Base-by-base conservation (phyloP, 1,139 yeast genomes). In the Yamadazyma aaseri region DNA sequence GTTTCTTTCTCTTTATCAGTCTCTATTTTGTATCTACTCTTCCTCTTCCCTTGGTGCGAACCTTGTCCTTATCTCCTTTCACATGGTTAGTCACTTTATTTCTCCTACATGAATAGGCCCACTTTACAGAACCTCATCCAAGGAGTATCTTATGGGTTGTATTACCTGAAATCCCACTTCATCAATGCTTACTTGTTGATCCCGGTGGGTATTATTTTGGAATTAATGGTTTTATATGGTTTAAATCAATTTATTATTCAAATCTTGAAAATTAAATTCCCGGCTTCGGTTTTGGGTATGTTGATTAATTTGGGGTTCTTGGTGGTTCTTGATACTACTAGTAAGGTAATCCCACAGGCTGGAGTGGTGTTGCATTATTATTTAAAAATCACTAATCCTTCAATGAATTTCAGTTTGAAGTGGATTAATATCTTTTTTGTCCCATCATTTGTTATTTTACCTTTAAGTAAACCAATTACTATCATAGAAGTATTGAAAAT, bases 341-440 rank as follows among this genome's bases (percentile, higher is more conserved):
- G 59, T 4, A 48, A 41, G 18, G 29, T 41, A 24, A 35, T 33
- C 9, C n/a, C 20, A 6, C 16, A 29, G 5, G 20, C 41, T 18
- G 36, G 38, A 7, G 32, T 24, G 55, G 46, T 56, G 12, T 65
- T 75, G 3, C 58, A 66, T n/a, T 53, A 55, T 23, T 57, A 78
- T 27, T 61, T 82, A 32, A 56, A 55, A 24, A 47, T 76, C 15
- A 63, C 81, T 34, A 79, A 79, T 35, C 75, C 85, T 1, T 81
- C 86, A 1, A 76, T 79, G 62, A 83, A 84, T 36, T 84, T 84
- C 52, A 65, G 82, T 2, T 63, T 85, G 38, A 69, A 82, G 37
- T 85, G 92, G 92, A 85, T 85, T 59, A 83, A 81, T 53, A 72
- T 83, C 7, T 83, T 79, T 53, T 85, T 85, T 63, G 79, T 86